Percentiles rank a stretch among this genome's conserved stretches.
phyloP scores from a whole-genome alignment of 495 filamentous ascomycete genomes.

The Tuber brumale region DNA sequence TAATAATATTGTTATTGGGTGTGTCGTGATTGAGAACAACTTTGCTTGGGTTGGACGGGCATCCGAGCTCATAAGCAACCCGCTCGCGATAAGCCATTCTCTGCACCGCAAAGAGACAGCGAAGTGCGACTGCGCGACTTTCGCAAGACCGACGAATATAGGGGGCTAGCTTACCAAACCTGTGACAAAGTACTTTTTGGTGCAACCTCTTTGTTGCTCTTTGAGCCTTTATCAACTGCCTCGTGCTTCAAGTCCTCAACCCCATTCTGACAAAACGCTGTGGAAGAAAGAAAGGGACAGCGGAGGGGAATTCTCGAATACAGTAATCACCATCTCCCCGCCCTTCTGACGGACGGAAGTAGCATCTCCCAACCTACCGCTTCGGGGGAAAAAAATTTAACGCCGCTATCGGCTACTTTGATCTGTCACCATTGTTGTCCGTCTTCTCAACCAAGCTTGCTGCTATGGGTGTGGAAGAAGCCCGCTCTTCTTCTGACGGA shows the following conservation, averaged over 20 bases:
- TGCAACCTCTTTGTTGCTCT: background rate
- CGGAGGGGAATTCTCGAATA: background rate
- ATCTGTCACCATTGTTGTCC: background rate
- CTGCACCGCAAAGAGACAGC: background rate
- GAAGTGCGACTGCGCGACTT: background rate
- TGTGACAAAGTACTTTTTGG: background rate
- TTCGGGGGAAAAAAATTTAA: no score
- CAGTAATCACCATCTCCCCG: background rate
- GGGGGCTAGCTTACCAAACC: background rate
- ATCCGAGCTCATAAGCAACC: background rate
- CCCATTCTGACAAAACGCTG: background rate
- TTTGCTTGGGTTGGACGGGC: background rate
- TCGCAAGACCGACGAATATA: background rate
- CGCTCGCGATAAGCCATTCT: background rate
- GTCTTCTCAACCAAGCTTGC: background rate
- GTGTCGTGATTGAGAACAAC: background rate
- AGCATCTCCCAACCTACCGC: background rate
- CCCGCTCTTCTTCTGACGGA: conserved; percentile 26
- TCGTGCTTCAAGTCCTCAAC: background rate
- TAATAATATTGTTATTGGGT: background rate
- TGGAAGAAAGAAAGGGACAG: background rate
- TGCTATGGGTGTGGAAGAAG: background rate
- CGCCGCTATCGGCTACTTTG: background rate
- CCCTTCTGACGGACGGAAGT: background rate
- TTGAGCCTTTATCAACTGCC: background rate